Percentiles rank a stretch among this genome's conserved stretches.
These are phyloP conservation scores for Stachybotrys echinatus DNA, from an alignment of 2,329 filamentous ascomycete genomes.

Conservation along the genomic window DNA sequence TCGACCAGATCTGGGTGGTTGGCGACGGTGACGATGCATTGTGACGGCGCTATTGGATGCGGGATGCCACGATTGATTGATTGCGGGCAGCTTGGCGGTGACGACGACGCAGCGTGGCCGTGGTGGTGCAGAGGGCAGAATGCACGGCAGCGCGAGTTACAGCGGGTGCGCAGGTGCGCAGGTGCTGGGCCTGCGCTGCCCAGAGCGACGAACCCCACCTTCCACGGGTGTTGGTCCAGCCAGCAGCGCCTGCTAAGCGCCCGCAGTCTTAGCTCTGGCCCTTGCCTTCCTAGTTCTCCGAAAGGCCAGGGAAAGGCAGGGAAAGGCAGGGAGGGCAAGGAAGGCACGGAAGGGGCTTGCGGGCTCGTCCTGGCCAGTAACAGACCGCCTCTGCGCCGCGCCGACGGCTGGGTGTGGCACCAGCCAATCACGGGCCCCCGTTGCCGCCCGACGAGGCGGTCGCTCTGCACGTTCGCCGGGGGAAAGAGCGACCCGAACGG, in stretches of 20 bases:
- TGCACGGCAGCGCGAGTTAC: too few relatives aligned
- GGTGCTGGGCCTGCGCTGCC: not conserved
- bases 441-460: not conserved
- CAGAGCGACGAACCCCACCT: not conserved
- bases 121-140: too few relatives aligned
- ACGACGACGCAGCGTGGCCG: too few relatives aligned
- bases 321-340: too few relatives aligned
- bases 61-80: not conserved
- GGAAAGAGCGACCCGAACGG: too few relatives aligned
- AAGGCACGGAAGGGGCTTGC: not conserved
- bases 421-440: not conserved
- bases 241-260: slow-evolving; percentile 1
- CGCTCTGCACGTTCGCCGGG: too few relatives aligned
- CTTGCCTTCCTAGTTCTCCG: too few relatives aligned
- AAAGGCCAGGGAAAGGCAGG: too few relatives aligned
- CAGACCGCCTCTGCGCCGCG: not conserved
- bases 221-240: slow-evolving; percentile 1
- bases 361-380: not conserved
- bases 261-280: not conserved
- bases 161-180: too few relatives aligned
- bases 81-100: not conserved
- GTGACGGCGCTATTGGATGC: not conserved
- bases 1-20: not conserved
- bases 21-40: not conserved
- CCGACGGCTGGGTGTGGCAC: not conserved